Evolutionary conservation across 2,329 filamentous ascomycete genomes (phyloP).

Genomic region (Fusarium hainanense): DNA sequence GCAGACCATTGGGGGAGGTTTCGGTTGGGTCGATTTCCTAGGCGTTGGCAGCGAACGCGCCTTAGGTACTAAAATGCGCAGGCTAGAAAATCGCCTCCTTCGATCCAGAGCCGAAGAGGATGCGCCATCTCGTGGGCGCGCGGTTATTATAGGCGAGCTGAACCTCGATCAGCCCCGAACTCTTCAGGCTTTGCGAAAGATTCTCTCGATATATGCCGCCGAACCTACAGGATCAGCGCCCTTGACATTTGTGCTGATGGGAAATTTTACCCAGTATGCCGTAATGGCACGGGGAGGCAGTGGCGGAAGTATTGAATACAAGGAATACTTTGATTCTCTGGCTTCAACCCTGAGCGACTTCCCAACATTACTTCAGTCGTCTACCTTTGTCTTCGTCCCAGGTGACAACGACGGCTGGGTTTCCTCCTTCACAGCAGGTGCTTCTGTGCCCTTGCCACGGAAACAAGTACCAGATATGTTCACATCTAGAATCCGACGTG

Average conservation of each 20-base stretch:
- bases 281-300: slow-evolving; percentile 75
- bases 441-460: slow-evolving; percentile 75
- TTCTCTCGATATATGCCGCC: slow-evolving; percentile 78
- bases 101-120: slow-evolving; percentile 51
- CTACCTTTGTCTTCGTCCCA: slow-evolving; percentile 91
- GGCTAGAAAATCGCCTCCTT: slow-evolving; percentile 77
- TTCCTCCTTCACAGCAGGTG: slow-evolving; percentile 83
- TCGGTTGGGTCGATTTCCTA: slow-evolving; percentile 97
- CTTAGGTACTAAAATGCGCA: slow-evolving; percentile 83
- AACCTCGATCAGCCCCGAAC: slow-evolving; percentile 87
- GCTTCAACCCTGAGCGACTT: slow-evolving; percentile 87
- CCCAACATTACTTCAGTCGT: slow-evolving; percentile 78
- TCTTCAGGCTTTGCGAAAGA: slow-evolving; percentile 81
- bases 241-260: slow-evolving; percentile 83
- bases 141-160: slow-evolving; percentile 86
- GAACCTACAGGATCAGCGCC: slow-evolving; percentile 74
- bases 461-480: slow-evolving; percentile 87
- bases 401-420: slow-evolving; percentile 99
- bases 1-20: slow-evolving; percentile 78
- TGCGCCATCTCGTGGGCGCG: slow-evolving; percentile 58
- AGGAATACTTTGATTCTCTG: slow-evolving; percentile 92
- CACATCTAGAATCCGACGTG: slow-evolving; percentile 84
- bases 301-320: slow-evolving; percentile 92
- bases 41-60: slow-evolving; percentile 91
- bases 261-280: slow-evolving; percentile 80